Percentiles rank a stretch among this genome's conserved stretches.
phyloP scores from a whole-genome alignment of 2,329 filamentous ascomycete species.

The Aureobasidium lini region DNA sequence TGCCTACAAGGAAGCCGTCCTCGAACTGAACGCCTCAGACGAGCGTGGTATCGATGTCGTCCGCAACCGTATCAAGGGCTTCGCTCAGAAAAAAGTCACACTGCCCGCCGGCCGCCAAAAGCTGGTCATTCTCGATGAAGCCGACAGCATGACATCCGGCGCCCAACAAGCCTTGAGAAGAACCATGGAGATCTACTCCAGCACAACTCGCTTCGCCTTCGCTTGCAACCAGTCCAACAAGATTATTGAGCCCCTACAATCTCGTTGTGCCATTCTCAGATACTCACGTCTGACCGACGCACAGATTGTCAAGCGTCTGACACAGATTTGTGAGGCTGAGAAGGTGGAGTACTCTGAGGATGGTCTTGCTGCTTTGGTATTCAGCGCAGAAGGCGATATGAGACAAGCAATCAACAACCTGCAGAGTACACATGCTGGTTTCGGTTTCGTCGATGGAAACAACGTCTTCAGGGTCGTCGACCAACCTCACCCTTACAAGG shows the following conservation, averaged over 20 bases:
- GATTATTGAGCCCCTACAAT: conserved; percentile 98
- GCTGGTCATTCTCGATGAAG: conserved; percentile 94
- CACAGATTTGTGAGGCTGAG: conserved; percentile 91
- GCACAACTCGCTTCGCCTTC: conserved; percentile 93
- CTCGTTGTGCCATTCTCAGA: conserved; percentile 87
- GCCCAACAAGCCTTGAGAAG: conserved; percentile 90
- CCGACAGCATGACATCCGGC: conserved; percentile 92
- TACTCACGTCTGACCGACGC: conserved; percentile 88
- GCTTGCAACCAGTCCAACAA: conserved; percentile 99
- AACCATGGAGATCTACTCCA: conserved; percentile 98
- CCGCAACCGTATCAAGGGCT: conserved; percentile 93
- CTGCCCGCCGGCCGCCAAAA: conserved; percentile 86
- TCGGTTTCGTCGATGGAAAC: conserved; percentile 93
- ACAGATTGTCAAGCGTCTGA: conserved; percentile 81
- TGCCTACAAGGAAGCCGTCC: conserved; percentile 91
- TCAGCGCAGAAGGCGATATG: conserved; percentile 97
- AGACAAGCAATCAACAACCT: conserved; percentile 97
- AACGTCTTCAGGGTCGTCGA: conserved; percentile 98
- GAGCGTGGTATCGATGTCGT: conserved; percentile 97
- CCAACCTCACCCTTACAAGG: conserved; percentile 93
- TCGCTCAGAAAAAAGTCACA: conserved; percentile 98
- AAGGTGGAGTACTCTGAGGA: conserved; percentile 87
- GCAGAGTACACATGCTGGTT: conserved; percentile 86
- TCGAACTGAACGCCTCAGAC: conserved; percentile 94
- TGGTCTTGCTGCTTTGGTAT: conserved; percentile 89